Evolutionary conservation across 2,329 filamentous ascomycete species (phyloP).

Genomic region (Stagonosporopsis cucurbitacearum): DNA sequence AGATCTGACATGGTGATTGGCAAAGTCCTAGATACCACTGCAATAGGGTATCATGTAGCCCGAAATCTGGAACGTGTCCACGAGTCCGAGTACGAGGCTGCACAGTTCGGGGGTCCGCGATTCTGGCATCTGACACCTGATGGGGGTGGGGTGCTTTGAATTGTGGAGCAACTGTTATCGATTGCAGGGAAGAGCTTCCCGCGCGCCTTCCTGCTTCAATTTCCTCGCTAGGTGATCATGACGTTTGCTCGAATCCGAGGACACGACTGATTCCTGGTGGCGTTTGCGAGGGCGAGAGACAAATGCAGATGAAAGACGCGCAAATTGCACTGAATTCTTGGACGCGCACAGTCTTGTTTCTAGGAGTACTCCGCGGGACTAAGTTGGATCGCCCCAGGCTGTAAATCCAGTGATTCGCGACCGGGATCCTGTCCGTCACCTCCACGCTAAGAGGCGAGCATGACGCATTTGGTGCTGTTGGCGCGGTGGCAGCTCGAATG

Average conservation of each 20-base stretch:
- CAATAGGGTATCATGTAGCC: not conserved
- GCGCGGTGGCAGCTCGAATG: slow-evolving; percentile 12
- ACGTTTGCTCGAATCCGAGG: not conserved
- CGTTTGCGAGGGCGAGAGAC: not conserved
- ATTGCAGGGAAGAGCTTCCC: slow-evolving; percentile 21
- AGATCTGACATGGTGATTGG: slow-evolving; percentile 74
- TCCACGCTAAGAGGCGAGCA: slow-evolving; percentile 4
- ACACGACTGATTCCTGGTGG: not conserved
- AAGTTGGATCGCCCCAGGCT: slow-evolving; percentile 8
- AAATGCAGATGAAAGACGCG: not conserved
- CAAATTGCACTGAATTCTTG: not conserved
- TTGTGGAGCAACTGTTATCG: slow-evolving; percentile 13
- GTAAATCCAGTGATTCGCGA: slow-evolving; percentile 18
- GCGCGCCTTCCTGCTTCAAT: not conserved
- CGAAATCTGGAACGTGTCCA: not conserved
- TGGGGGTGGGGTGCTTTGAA: slow-evolving; percentile 14
- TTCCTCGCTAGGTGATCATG: slow-evolving; percentile 1
- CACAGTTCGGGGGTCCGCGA: not conserved
- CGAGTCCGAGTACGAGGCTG: slow-evolving; percentile 1
- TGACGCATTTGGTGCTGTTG: slow-evolving; percentile 12
- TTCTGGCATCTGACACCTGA: slow-evolving; percentile 13
- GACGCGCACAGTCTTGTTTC: not conserved
- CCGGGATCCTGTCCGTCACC: slow-evolving; percentile 15
- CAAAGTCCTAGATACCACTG: not conserved
- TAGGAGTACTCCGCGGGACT: not conserved